These are phyloP conservation scores for Coemansia sp. DNA, from an alignment of 192 early-diverging fungal species.

Conservation along the genomic window DNA sequence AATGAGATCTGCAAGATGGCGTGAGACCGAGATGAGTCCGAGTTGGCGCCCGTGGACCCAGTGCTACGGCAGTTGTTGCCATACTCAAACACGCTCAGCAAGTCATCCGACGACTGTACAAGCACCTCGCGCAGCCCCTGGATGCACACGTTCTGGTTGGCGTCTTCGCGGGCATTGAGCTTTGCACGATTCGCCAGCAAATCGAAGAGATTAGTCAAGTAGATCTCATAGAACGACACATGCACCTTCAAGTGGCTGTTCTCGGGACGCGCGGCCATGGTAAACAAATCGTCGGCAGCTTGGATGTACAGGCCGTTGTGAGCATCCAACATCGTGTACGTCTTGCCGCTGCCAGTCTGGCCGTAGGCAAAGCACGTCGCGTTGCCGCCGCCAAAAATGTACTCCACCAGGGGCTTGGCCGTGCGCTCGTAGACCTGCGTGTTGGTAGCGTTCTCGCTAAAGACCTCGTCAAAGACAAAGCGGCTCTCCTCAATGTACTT, in stretches of 20 bases:
- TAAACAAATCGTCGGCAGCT: constrained; percentile 92
- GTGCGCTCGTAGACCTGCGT: constrained; percentile 89
- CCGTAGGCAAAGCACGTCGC: constrained; percentile 99
- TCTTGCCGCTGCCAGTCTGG: constrained; percentile 94
- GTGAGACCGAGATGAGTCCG: constrained; percentile 95
- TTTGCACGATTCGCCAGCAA: constrained; percentile 88
- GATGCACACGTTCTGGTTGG: constrained; percentile 92
- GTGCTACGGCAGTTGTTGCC: constrained; percentile 90
- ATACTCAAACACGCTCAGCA: constrained; percentile 93
- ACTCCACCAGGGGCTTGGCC: constrained; percentile 89
- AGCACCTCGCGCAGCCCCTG: constrained; percentile 86
- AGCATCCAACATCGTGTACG: constrained; percentile 94
- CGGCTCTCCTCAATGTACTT: constrained; percentile 93
- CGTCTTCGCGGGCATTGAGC: constrained; percentile 96
- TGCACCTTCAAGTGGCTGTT: constrained; percentile 77
- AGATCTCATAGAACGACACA: constrained; percentile 97
- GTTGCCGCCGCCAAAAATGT: constrained; percentile 94
- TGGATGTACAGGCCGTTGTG: constrained; percentile 88
- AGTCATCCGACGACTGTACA: constrained; percentile 79
- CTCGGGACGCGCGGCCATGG: constrained; percentile 66
- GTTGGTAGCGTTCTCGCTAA: constrained; percentile 80
- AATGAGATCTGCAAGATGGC: constrained; percentile 95
- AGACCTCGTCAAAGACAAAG: constrained; percentile 97
- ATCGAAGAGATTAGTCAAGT: constrained; percentile 95
- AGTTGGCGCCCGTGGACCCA: constrained; percentile 93